phyloP scores from a whole-genome alignment of 139 green algal species.

The Picochlorum sp. region DNA sequence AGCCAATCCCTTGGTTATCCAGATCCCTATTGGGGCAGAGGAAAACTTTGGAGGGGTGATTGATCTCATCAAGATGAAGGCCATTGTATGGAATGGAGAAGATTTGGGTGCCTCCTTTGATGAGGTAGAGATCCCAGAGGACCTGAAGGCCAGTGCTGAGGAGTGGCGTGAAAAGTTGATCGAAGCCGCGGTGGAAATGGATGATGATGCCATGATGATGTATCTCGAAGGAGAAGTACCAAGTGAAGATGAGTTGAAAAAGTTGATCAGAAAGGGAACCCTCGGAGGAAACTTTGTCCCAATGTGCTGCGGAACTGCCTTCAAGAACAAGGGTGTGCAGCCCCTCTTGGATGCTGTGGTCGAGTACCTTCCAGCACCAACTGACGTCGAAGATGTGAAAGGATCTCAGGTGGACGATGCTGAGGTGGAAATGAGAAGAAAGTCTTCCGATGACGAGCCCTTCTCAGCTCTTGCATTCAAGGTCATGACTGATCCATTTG shows the following conservation, averaged over 20 bases:
- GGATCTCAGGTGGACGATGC: slow-evolving; percentile 37
- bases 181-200: slow-evolving; percentile 81
- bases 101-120: slow-evolving; percentile 92
- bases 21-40: slow-evolving; percentile 92
- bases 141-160: slow-evolving; percentile 67
- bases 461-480: slow-evolving; percentile 98
- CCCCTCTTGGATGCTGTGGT: slow-evolving; percentile 94
- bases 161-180: slow-evolving; percentile 88
- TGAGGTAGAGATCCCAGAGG: slow-evolving; percentile 74
- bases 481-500: slow-evolving; percentile 96
- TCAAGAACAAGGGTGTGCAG: slow-evolving; percentile 99
- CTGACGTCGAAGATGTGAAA: slow-evolving; percentile 51
- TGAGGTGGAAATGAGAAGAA: slow-evolving; percentile 56
- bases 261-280: slow-evolving; percentile 89
- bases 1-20: slow-evolving; percentile 68
- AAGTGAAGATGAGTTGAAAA: slow-evolving; percentile 65
- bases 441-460: slow-evolving; percentile 68
- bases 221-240: slow-evolving; percentile 84
- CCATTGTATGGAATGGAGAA: slow-evolving; percentile 83
- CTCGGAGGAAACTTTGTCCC: slow-evolving; percentile 80
- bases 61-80: slow-evolving; percentile 97
- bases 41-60: slow-evolving; percentile 87
- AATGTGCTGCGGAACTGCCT: slow-evolving; percentile 90
- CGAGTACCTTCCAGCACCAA: slow-evolving; percentile 89
- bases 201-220: slow-evolving; percentile 59